Evolutionary conservation across 352 stramenopile genomes (phyloP), one percentile per base, ranked within the genome.

Genomic region (Pythium aristosporum): DNA sequence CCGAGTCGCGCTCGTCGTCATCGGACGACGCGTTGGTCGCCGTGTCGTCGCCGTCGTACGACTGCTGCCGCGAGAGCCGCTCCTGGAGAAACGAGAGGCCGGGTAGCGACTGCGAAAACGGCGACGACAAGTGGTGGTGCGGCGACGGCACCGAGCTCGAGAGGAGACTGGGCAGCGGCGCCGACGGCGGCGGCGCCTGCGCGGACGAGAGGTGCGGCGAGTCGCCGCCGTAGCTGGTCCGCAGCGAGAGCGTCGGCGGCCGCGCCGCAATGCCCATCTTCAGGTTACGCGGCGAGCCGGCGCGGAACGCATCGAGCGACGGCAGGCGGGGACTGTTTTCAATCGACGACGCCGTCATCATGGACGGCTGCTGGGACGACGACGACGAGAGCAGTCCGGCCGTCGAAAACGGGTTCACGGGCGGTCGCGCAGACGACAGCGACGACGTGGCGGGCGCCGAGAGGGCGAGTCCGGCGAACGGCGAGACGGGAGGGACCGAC

Each of bases 31-130:
- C 85, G 49, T 88, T 77, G 13, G 75, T 85, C 52, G 86, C 65
- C 61, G 74, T 82, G 36, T 90, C 80, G 21, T 72, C 59, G 49
- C 71, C 73, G 65, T 90, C 81, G 43, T 90, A 89, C 59, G 83
- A 92, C 70, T 76, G 76, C 25, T 83, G 77, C 65, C 74, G 18
- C 30, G 49, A 39, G 54, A 66, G 16, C 63, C 78, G 78, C 44
- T 85, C 75, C 32, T 88, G 76, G 36, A 91, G 53, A 61, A 76
- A 91, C n/a, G 76, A 84, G 15, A 85, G 66, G 12, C 80, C 72
- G 0, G 83, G 83, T 1, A 92, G 75, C 47, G 81, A 91, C 62
- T 92, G 83, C 46, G 83, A 92, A 53, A 85, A 90, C 63, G 82
- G 76, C 12, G 76, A 61, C 3, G 69, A 64, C 25, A 68, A 70